Evolutionary conservation across 2,329 filamentous ascomycete species (phyloP), one percentile per base, ranked within the genome.

Genomic region (Sporothrix schenckii): DNA sequence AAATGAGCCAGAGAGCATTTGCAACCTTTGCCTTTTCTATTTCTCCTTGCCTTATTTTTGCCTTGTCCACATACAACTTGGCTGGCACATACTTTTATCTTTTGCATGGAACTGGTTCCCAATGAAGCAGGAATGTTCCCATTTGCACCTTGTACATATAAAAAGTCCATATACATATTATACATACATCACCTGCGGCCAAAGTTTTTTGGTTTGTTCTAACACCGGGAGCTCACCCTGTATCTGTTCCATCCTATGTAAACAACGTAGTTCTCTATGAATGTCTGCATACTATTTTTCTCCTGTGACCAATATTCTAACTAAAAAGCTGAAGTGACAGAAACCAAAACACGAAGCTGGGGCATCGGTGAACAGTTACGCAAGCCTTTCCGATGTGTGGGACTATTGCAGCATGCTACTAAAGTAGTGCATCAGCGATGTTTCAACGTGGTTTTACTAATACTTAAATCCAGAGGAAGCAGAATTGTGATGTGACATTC

Each of bases 1-100:
- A 71, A 47, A 3, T 75, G 71, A 39, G 14, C 34, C 19, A 63
- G 21, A 47, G 66, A 16, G 53, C 52, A n/a, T 14, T 39, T 39
- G 19, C 58, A 21, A 4, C 34, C 27, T 44, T 21, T 41, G 16
- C 24, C 47, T 47, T 24, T 50, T 16, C 49, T 56, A 24, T 69
- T 44, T 66, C 13, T 1, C 39, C 11, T 60, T 69, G 10, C 34
- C 10, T 68, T 19, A 39, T 41, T 54, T 24, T 24, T 56, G 14
- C 27, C 24, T 65, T 39, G 16, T 47, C 21, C 41, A 39, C 39
- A 63, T 34, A 63, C 58, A 63, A 47, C 11, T 24, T 65, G 61
- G 44, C 24, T 21, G 50, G 41, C 61, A 50, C 61, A 50, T 65
- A 49, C 9, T 53, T 39, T 65, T 49, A n/a, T 11, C 21, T 30